Evolutionary conservation across 2,329 filamentous ascomycete genomes (phyloP).

Genomic region (Purpureocillium lavendulum): DNA sequence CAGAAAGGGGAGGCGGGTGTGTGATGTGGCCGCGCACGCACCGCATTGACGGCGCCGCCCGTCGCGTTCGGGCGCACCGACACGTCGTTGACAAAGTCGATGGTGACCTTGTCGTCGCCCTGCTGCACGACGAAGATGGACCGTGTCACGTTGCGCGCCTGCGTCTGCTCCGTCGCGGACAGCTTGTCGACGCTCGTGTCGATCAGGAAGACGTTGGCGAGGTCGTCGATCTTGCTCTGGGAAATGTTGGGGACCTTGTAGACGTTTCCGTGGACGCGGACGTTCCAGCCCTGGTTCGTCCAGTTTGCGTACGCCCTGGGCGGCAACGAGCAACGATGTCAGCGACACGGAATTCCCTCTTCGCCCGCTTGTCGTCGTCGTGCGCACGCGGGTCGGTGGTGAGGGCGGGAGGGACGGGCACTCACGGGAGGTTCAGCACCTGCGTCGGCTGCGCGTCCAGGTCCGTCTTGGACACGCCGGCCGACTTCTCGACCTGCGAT

Average conservation of each 20-base stretch:
- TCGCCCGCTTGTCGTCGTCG: too few relatives aligned
- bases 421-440: constrained; percentile 59
- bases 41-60: constrained; percentile 42
- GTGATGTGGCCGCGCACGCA: too few relatives aligned
- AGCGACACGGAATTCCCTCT: too few relatives aligned
- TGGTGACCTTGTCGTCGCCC: constrained; percentile 50
- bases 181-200: constrained; percentile 54
- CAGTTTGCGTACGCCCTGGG: constrained; percentile 61
- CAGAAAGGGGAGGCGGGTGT: too few relatives aligned
- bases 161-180: constrained; percentile 47
- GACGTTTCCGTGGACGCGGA: constrained; percentile 72
- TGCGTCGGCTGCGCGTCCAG: constrained; percentile 57
- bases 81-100: constrained; percentile 44
- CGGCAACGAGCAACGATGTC: background rate
- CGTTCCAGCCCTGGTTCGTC: constrained; percentile 69
- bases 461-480: constrained; percentile 50
- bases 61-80: constrained; percentile 41
- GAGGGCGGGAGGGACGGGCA: constrained; percentile 1
- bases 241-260: constrained; percentile 68
- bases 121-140: constrained; percentile 73
- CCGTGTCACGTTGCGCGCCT: constrained; percentile 66
- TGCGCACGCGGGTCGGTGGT: too few relatives aligned
- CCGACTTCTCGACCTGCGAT: constrained; percentile 48
- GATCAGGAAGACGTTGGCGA: constrained; percentile 64
- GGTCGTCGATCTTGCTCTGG: constrained; percentile 53